Conservation (phyloP, 169 alveolate genomes). For the Cryptosporidium xiaoi region DNA sequence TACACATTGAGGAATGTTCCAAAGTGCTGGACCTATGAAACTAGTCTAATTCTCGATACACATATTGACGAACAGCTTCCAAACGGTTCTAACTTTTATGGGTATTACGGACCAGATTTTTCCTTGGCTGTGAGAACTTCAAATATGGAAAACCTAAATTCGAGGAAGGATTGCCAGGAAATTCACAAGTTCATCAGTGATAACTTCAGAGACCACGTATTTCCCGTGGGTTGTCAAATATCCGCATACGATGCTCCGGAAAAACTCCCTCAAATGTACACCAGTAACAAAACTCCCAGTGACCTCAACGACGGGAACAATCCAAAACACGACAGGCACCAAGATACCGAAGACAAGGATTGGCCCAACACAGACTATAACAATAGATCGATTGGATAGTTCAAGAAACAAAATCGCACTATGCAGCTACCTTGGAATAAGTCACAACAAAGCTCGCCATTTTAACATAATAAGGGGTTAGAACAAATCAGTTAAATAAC, state of each 20-base stretch:
- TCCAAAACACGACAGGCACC: slow-evolving; percentile 31
- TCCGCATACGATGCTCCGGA: slow-evolving; percentile 57
- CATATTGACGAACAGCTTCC: slow-evolving; percentile 87
- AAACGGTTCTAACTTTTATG: slow-evolving; percentile 83
- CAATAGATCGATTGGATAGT: slow-evolving; percentile 22
- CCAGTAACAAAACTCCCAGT: background rate
- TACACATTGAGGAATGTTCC: slow-evolving; percentile 91
- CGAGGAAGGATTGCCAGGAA: slow-evolving; percentile 82
- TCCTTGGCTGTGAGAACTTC: slow-evolving; percentile 87
- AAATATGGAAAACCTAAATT: slow-evolving; percentile 88
- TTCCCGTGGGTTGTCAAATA: slow-evolving; percentile 64
- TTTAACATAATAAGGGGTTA: background rate
- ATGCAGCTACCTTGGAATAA: background rate
- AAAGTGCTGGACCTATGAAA: slow-evolving; percentile 91
- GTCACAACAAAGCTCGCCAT: background rate
- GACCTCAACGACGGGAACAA: slow-evolving; percentile 54
- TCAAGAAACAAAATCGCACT: background rate
- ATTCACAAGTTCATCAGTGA: slow-evolving; percentile 34
- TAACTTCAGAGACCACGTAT: slow-evolving; percentile 55
- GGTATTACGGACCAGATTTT: slow-evolving; percentile 89
- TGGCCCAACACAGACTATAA: slow-evolving; percentile 38
- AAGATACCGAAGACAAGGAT: slow-evolving; percentile 50
- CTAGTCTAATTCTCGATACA: slow-evolving; percentile 81
- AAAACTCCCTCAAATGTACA: slow-evolving; percentile 42
- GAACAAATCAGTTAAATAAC: background rate